Conservation (phyloP, 2,329 filamentous ascomycete genomes). For the Tricladium varicosporioides region DNA sequence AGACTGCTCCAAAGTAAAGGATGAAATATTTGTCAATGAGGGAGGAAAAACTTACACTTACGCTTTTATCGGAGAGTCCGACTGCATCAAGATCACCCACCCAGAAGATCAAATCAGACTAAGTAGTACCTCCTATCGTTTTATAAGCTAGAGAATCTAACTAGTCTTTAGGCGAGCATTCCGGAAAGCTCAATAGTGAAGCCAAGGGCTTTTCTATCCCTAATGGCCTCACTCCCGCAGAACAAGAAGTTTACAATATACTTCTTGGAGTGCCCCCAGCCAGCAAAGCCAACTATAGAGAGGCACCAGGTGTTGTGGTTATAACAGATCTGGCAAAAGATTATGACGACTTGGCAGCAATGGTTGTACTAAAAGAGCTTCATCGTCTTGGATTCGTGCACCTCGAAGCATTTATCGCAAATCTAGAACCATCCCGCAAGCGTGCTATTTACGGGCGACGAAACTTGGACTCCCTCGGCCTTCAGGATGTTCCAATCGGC, state of each 20-base stretch:
- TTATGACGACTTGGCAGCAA: conserved; percentile 17
- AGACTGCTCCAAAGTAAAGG: neutral
- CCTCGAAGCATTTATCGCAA: conserved; percentile 19
- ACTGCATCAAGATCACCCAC: neutral
- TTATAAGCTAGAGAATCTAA: neutral
- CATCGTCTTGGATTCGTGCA: conserved; percentile 13
- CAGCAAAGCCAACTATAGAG: neutral
- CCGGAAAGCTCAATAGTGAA: neutral
- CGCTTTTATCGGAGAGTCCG: neutral
- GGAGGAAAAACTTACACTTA: neutral
- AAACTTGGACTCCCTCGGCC: conserved; percentile 10
- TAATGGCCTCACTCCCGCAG: neutral
- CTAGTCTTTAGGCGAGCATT: neutral
- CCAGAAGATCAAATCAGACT: neutral
- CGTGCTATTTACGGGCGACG: conserved; percentile 14
- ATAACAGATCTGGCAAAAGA: conserved; percentile 20
- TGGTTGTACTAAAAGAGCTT: conserved; percentile 17
- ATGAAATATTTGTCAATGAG: neutral
- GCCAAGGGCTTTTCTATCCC: neutral
- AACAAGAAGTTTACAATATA: neutral
- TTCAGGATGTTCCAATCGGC: conserved; percentile 12
- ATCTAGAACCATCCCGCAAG: conserved; percentile 12
- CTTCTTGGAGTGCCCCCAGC: neutral
- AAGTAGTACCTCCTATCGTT: neutral
- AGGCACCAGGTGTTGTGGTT: conserved; percentile 6